phyloP scores from a whole-genome alignment of 106 monocot genomes.

The Allium cepa region DNA sequence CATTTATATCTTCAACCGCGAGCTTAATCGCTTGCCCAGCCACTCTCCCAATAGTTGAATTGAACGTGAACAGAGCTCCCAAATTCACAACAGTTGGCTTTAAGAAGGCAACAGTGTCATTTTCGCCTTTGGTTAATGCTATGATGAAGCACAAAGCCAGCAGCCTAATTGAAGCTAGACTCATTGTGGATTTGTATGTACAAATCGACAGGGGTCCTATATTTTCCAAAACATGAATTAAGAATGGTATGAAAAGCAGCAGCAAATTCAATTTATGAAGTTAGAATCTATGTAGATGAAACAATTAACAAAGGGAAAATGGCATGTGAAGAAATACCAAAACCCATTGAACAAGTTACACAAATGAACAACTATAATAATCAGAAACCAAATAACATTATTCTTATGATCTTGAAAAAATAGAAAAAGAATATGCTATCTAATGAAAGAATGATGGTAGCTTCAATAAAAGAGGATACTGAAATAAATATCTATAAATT shows the following conservation, averaged over 20 bases:
- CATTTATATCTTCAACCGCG: conserved; percentile 43
- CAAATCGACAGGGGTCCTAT: not conserved
- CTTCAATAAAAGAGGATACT: no score
- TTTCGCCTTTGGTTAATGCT: not conserved
- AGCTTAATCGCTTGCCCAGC: conserved; percentile 32
- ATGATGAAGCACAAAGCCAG: conserved; percentile 8
- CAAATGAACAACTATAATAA: no score
- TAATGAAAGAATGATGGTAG: no score
- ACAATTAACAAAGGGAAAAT: no score
- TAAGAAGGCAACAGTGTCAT: not conserved
- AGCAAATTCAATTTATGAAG: no score
- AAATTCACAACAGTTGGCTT: conserved; percentile 25
- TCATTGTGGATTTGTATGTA: not conserved
- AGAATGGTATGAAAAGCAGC: not conserved
- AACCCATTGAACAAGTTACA: no score
- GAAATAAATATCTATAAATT: no score
- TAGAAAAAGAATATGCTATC: no score
- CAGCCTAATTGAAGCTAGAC: not conserved
- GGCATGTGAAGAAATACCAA: no score
- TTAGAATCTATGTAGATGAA: no score
- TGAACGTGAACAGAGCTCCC: conserved; percentile 47
- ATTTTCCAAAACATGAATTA: not conserved
- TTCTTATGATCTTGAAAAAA: no score
- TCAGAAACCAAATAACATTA: no score
- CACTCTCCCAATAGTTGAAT: conserved; percentile 42